These are phyloP conservation scores for Saccharomycopsis sp. DNA, from an alignment of 805 yeast species.

Conservation along the genomic window DNA sequence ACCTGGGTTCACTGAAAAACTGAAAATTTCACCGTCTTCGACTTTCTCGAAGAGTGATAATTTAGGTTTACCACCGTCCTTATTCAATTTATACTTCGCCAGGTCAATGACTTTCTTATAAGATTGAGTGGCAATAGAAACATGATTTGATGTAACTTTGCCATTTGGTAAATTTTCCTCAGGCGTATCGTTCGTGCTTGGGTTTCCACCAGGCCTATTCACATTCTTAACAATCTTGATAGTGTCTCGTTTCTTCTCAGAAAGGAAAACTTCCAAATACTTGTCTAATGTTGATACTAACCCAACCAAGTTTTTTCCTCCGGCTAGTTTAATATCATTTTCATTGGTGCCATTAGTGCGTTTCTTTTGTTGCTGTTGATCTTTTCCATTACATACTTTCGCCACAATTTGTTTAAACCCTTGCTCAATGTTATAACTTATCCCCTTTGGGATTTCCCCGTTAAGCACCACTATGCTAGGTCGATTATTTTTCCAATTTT, in stretches of 20 bases:
- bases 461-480: conserved; percentile 55
- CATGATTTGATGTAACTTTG: background rate
- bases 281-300: conserved; percentile 49
- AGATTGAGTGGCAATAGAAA: background rate
- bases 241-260: conserved; percentile 52
- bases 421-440: conserved; percentile 54
- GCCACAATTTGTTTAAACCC: conserved; percentile 48
- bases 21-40: conserved; percentile 3
- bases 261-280: conserved; percentile 51
- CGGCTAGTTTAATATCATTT: conserved; percentile 18
- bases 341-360: conserved; percentile 4
- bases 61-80: background rate
- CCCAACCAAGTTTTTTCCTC: conserved; percentile 47
- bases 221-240: conserved; percentile 45
- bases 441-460: conserved; percentile 65
- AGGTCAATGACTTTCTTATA: conserved; percentile 7
- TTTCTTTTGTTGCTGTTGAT: conserved; percentile 9
- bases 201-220: background rate
- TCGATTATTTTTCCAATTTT: conserved; percentile 21
- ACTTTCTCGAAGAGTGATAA: background rate
- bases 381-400: conserved; percentile 22
- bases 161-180: background rate
- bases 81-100: conserved; percentile 3
- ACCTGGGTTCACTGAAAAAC: background rate
- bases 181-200: background rate